A percentile compares a stretch with the other conserved stretches of the same genome.
Conservation (phyloP, 768 basidiomycete genomes). For the Tylopilus felleus region DNA sequence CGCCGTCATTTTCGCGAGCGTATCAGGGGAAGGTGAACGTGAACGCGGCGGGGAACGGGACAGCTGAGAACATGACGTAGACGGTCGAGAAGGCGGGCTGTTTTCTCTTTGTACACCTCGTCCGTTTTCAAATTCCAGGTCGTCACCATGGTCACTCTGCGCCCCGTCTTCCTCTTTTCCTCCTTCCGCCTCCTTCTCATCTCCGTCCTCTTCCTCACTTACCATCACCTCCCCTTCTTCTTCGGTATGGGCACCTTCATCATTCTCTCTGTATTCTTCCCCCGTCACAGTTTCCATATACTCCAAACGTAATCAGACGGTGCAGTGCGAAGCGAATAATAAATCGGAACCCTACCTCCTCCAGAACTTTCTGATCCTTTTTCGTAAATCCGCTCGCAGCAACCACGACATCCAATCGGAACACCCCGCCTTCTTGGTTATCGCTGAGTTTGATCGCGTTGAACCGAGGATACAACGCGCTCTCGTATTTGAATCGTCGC, state of each 20-base stretch:
- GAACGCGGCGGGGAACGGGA: slow-evolving; percentile 55
- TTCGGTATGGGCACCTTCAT: slow-evolving; percentile 27
- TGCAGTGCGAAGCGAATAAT: slow-evolving; percentile 17
- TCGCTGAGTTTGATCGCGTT: slow-evolving; percentile 37
- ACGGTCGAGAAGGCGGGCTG: slow-evolving; percentile 23
- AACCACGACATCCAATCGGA: slow-evolving; percentile 85
- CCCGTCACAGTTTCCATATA: slow-evolving; percentile 60
- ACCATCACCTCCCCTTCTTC: slow-evolving; percentile 35
- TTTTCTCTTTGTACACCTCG: slow-evolving; percentile 7
- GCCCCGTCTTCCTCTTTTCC: slow-evolving; percentile 31
- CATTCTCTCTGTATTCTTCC: slow-evolving; percentile 32
- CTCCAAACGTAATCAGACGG: slow-evolving; percentile 37
- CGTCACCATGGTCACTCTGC: slow-evolving; percentile 12
- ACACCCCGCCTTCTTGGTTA: slow-evolving; percentile 44
- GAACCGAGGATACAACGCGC: slow-evolving; percentile 83
- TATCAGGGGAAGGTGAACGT: slow-evolving; percentile 42
- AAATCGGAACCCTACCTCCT: slow-evolving; percentile 59
- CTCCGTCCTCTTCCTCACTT: slow-evolving; percentile 30
- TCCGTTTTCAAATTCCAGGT: slow-evolving; percentile 13
- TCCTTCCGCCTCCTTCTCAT: slow-evolving; percentile 36
- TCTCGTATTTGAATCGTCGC: slow-evolving; percentile 90
- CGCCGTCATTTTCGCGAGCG: slow-evolving; percentile 41
- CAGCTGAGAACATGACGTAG: slow-evolving; percentile 38
- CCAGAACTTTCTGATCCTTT: slow-evolving; percentile 76
- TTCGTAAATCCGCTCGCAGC: slow-evolving; percentile 91